Base-by-base conservation (phyloP, 257 asterid genomes). In the Solanum rostratum region DNA sequence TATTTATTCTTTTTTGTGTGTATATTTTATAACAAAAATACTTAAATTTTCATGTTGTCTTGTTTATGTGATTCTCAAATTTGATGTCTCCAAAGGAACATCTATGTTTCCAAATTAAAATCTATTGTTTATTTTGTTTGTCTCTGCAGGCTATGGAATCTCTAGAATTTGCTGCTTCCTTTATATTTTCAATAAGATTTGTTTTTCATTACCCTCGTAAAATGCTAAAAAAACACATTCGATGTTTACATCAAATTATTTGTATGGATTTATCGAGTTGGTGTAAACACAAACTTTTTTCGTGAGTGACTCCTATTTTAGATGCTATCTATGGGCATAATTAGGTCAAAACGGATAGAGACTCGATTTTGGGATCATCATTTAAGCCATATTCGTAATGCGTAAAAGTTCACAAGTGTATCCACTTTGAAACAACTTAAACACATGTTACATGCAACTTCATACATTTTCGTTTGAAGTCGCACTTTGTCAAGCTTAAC, bases 121-220 rank as follows among this genome's bases (percentile, higher is more conserved):
- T 86, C 85, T 79, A 57, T 13, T 69, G 52, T 69, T 69, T 49
- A 18, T 57, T 12, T 52, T 15, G 53, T 24, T 78, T 16, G 62
- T 49, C 62, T 10, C 15, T 50, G 63, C 82, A 76, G 82, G 50
- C 85, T 33, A 22, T 14, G 85, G 85, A 73, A 82, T 73, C 70
- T n/a, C 6, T 69, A 5, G 14, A 3, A 9, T 15, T 70, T 37
- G 46, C 13, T 11, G 8, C 19, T 60, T 43, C 55, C 3, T 18
- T 11, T 22, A 10, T 68, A 16, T 33, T 33, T 33, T 10, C 14
- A 19, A 59, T 27, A 19, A 6, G n/a, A 18, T n/a, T 27, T 12
- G 8, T 13, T 80, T 65, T 65, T 65, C n/a, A 3, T 65, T 65
- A 65, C 1, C 20, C 43, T 65, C 9, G 37, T 24, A 24, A 62